These are phyloP conservation scores for Torulaspora maleeae DNA, from an alignment of 805 yeast genomes.

Conservation along the genomic window DNA sequence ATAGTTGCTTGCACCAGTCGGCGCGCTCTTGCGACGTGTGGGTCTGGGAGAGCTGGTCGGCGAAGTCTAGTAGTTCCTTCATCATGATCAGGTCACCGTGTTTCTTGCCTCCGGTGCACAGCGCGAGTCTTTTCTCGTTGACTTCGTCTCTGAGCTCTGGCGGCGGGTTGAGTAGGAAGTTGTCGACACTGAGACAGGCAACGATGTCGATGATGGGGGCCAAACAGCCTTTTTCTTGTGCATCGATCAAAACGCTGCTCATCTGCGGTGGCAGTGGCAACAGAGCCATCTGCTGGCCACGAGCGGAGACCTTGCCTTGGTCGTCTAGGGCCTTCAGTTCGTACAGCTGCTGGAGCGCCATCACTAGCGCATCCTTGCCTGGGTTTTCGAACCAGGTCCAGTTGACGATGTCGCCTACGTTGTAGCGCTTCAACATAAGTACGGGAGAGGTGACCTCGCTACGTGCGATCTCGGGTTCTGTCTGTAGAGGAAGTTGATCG, in stretches of 20 bases:
- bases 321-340: conserved; percentile 75
- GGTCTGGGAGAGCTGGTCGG: conserved; percentile 33
- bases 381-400: conserved; percentile 96
- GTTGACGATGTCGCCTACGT: conserved; percentile 73
- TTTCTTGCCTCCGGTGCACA: conserved; percentile 64
- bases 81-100: conserved; percentile 81
- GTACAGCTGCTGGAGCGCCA: conserved; percentile 75
- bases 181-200: conserved; percentile 89
- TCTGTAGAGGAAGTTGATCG: conserved; percentile 59
- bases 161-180: conserved; percentile 72
- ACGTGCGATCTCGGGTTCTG: conserved; percentile 89
- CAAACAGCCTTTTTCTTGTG: conserved; percentile 52
- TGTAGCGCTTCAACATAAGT: conserved; percentile 74
- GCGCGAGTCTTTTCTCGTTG: conserved; percentile 63
- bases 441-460: conserved; percentile 83
- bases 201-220: conserved; percentile 78
- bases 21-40: conserved; percentile 52
- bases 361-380: conserved; percentile 64
- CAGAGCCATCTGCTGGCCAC: conserved; percentile 84
- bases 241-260: conserved; percentile 75
- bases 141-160: conserved; percentile 81
- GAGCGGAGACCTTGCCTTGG: conserved; percentile 64
- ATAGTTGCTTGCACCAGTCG: conserved; percentile 79
- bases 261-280: conserved; percentile 91
- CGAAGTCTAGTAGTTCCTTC: conserved; percentile 66